Conservation (phyloP, 371 early-diverging fungal genomes). For the Mucor piriformis region DNA sequence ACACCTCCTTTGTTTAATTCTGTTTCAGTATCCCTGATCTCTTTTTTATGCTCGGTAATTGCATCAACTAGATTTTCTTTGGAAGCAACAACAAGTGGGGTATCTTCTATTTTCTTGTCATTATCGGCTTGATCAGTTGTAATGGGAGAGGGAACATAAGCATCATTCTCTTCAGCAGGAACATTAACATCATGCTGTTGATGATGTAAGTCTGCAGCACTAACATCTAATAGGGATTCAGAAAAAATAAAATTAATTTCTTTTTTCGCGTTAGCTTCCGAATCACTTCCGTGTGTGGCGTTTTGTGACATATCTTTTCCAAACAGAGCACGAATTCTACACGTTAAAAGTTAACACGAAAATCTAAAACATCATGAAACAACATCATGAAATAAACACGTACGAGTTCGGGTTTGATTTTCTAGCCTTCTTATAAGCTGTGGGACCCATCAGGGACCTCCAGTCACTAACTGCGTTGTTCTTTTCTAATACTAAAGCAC, state of each 20-base stretch:
- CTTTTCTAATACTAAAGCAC: conserved; percentile 64
- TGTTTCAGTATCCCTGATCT: not conserved
- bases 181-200: not conserved
- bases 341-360: too few species aligned
- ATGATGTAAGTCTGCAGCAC: too few species aligned
- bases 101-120: not conserved
- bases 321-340: conserved; percentile 61
- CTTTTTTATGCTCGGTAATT: not conserved
- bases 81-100: not conserved
- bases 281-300: conserved; percentile 77
- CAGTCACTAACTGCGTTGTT: conserved; percentile 66
- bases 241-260: conserved; percentile 52
- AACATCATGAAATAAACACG: not conserved
- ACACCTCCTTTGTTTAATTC: not conserved
- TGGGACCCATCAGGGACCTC: conserved; percentile 77
- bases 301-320: conserved; percentile 67
- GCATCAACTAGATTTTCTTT: not conserved
- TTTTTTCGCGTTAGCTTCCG: conserved; percentile 62
- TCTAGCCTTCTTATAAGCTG: conserved; percentile 68
- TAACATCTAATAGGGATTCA: not conserved
- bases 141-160: too few species aligned
- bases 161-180: too few species aligned
- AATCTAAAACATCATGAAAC: too few species aligned
- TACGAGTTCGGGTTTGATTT: conserved; percentile 56
- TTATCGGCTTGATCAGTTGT: not conserved